Base-by-base conservation (phyloP, 2,329 filamentous ascomycete genomes). In the Aspergillus tamarii region DNA sequence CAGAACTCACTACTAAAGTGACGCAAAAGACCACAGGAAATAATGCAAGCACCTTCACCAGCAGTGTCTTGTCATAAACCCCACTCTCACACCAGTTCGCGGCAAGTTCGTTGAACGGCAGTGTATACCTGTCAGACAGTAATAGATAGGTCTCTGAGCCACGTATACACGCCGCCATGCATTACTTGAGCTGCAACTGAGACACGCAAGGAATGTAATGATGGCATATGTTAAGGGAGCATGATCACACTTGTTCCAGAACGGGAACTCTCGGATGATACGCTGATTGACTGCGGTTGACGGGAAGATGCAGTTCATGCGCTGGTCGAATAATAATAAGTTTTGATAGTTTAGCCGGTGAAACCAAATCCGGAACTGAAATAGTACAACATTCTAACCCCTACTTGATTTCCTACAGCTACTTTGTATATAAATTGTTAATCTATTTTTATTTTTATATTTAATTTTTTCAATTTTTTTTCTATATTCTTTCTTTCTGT, bases 161-260 rank as follows among this genome's bases (percentile, higher is more conserved):
- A 68, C 63, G 66, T 69, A 65, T 64, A 50, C 61, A 52, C 53
- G 61, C 48, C 61, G 59, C 61, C 64, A 57, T 62, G 59, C 64
- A 62, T 65, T 60, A 60, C 59, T 56, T 57, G 43, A 62, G 55
- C 56, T 62, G 63, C 64, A 67, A 61, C 28, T 46, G 43, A 62
- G 61, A 64, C 54, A 62, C 60, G 64, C 59, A 43, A 62, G 56
- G 57, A 62, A 46, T 46, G 64, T 66, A 64, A 65, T 64, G 59
- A 56, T 67, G 63, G 64, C 63, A 63, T 69, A 66, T 64, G 66
- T 65, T 19, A 52, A 32, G 28, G 19, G 48, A 19, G 48, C 28
- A 52, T 32, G 28, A 21, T 26, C 21, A 7, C 23, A 23, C 36
- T 23, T 58, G 23, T 34, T 59, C 45, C 48, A 32, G 23, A 48